These are phyloP conservation scores for Cornus florida DNA, from an alignment of 148 eudicot genomes.

Conservation along the genomic window DNA sequence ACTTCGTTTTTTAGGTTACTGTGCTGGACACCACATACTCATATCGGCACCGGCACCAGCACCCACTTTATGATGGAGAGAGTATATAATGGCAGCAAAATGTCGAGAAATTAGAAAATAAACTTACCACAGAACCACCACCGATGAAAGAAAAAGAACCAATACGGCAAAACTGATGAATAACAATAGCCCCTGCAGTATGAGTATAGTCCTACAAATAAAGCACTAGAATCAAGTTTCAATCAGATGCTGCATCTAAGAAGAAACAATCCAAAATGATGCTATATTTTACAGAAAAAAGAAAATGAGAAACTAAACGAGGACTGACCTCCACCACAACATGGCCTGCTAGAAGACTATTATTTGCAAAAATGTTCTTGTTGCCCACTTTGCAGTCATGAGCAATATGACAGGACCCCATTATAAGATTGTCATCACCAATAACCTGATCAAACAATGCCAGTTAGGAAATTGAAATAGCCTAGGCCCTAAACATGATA, in stretches of 20 bases:
- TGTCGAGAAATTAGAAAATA: background rate
- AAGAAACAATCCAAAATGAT: background rate
- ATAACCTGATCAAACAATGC: conserved; percentile 51
- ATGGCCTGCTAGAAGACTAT: conserved; percentile 87
- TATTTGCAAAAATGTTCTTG: conserved; percentile 84
- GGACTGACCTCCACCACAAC: conserved; percentile 72
- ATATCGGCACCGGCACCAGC: background rate
- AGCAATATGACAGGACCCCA: conserved; percentile 95
- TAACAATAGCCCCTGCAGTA: conserved; percentile 82
- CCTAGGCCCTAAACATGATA: background rate
- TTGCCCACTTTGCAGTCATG: conserved; percentile 96
- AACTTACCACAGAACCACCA: conserved; percentile 92
- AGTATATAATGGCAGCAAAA: background rate
- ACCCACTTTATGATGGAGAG: background rate
- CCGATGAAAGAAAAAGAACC: conserved; percentile 90
- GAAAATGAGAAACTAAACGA: background rate
- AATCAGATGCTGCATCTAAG: background rate
- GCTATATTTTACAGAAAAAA: background rate
- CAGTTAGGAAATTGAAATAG: background rate
- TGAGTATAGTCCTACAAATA: conserved; percentile 67
- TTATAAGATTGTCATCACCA: conserved; percentile 83
- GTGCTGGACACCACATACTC: background rate
- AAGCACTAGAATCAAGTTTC: conserved; percentile 13
- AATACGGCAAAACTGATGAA: conserved; percentile 88
- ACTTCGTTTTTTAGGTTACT: background rate